phyloP scores from a whole-genome alignment of 805 yeast species.

The Saccharomyces eubayanus region DNA sequence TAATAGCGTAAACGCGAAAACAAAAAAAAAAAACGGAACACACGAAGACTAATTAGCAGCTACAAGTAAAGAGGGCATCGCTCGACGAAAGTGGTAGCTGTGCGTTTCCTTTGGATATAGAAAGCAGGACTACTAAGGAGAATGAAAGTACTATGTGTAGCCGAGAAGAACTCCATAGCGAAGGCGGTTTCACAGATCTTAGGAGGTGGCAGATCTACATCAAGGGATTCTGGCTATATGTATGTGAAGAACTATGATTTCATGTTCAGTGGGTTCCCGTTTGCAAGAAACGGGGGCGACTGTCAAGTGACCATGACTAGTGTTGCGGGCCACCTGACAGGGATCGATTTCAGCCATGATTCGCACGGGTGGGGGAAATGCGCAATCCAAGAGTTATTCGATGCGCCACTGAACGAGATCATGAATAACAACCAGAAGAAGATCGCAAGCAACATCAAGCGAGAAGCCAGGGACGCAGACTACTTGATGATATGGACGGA shows the following conservation, averaged over 20 bases:
- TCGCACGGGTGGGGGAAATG: slow-evolving; percentile 57
- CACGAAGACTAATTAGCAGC: not conserved
- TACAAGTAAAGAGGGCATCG: not conserved
- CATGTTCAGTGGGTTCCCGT: slow-evolving; percentile 50
- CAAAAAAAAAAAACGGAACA: not conserved
- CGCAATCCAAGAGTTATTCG: slow-evolving; percentile 56
- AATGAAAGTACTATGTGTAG: slow-evolving; percentile 85
- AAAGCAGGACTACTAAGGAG: not conserved
- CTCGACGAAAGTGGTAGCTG: not conserved
- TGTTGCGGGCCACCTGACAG: slow-evolving; percentile 77
- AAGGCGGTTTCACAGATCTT: slow-evolving; percentile 62
- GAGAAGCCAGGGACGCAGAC: slow-evolving; percentile 53
- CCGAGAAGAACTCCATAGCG: slow-evolving; percentile 94
- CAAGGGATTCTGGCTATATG: slow-evolving; percentile 45
- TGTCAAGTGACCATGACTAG: slow-evolving; percentile 87
- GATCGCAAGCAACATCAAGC: slow-evolving; percentile 57
- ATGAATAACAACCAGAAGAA: slow-evolving; percentile 36
- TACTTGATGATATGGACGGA: slow-evolving; percentile 93
- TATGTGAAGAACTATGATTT: slow-evolving; percentile 78
- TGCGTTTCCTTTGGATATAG: not conserved
- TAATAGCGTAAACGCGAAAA: not conserved
- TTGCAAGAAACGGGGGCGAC: slow-evolving; percentile 38
- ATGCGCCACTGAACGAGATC: slow-evolving; percentile 51
- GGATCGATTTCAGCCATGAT: slow-evolving; percentile 46
- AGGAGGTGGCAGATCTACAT: slow-evolving; percentile 56